Conservation (phyloP, 176 grass and related monocot genomes). For the Leersia perrieri region DNA sequence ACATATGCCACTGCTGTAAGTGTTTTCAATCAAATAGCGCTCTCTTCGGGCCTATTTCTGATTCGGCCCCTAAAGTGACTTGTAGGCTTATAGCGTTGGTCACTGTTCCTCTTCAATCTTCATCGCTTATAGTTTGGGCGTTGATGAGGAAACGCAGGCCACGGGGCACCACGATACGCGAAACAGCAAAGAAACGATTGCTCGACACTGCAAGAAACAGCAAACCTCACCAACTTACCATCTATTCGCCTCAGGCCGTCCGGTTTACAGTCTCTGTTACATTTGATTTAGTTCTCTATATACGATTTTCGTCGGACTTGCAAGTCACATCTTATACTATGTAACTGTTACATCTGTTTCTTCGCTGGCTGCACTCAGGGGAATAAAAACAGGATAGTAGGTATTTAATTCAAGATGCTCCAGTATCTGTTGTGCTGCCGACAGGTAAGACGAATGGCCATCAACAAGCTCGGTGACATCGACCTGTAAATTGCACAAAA, state of each 20-base stretch:
- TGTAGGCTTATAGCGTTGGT: no score
- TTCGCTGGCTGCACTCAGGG: background rate
- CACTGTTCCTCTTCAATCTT: background rate
- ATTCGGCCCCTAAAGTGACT: background rate
- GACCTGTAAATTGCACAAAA: constrained; percentile 46
- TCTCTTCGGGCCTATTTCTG: background rate
- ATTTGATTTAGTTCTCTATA: background rate
- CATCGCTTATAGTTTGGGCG: background rate
- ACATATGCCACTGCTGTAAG: background rate
- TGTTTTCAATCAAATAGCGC: background rate
- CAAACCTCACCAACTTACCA: background rate
- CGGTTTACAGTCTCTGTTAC: background rate
- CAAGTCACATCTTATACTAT: background rate
- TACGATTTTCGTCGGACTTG: background rate
- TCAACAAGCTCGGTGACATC: constrained; percentile 70
- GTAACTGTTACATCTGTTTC: constrained; percentile 4
- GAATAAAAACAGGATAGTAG: constrained; percentile 73
- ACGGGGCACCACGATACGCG: background rate
- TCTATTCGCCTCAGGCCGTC: background rate
- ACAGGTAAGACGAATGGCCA: constrained; percentile 79
- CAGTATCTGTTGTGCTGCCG: constrained; percentile 51
- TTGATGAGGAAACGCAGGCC: background rate
- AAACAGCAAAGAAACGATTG: background rate
- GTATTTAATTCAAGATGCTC: constrained; percentile 69
- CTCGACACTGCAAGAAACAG: background rate